phyloP scores from a whole-genome alignment of 129 eudicot species.

The Daucus carota region DNA sequence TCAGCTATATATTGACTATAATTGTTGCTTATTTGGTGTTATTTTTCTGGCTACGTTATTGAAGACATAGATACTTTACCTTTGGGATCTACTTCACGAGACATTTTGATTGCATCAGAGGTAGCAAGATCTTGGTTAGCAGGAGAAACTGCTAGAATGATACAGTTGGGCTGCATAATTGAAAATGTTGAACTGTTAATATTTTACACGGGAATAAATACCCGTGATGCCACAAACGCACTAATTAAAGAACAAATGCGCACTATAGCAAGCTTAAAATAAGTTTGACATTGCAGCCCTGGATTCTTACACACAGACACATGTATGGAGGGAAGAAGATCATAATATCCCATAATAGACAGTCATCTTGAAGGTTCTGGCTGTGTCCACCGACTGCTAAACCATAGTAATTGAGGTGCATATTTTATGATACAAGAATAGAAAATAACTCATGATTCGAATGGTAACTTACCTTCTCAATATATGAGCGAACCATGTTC shows the following conservation, averaged over 20 bases:
- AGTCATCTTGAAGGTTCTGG: background rate
- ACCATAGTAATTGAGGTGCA: background rate
- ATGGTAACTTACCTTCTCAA: constrained; percentile 67
- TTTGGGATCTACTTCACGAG: constrained; percentile 97
- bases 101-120: constrained; percentile 87
- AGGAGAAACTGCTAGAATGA: constrained; percentile 93
- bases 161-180: constrained; percentile 92
- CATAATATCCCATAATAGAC: background rate
- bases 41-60: background rate
- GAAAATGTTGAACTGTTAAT: constrained; percentile 5
- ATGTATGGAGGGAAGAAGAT: background rate
- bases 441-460: background rate
- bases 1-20: too few relatives aligned
- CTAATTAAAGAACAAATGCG: background rate
- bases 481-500: constrained; percentile 80
- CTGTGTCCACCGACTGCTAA: background rate
- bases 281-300: background rate
- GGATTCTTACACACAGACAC: background rate
- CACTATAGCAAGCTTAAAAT: background rate
- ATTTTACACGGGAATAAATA: background rate
- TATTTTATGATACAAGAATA: background rate
- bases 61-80: constrained; percentile 27
- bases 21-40: too few relatives aligned
- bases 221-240: background rate
- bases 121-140: constrained; percentile 99